Evolutionary conservation across 2,329 filamentous ascomycete species (phyloP).

Genomic region (Aaosphaeria pasadenensis): DNA sequence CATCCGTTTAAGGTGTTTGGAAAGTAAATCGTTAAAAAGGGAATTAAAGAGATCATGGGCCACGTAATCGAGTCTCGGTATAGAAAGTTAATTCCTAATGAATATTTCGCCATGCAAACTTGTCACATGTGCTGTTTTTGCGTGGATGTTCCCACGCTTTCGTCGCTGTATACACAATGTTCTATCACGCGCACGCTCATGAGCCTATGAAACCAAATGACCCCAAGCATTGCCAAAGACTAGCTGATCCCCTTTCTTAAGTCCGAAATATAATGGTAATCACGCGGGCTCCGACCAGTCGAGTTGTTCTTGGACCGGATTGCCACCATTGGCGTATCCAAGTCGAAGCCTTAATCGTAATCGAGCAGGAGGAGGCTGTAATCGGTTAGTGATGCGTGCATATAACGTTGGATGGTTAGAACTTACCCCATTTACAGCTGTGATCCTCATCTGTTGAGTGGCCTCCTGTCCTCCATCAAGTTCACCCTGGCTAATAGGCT

Average conservation of each 20-base stretch:
- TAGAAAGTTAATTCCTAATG: not conserved
- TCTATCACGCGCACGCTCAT: too few relatives aligned
- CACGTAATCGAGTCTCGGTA: not conserved
- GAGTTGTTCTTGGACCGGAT: slow-evolving; percentile 82
- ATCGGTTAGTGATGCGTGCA: slow-evolving; percentile 15
- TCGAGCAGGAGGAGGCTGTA: slow-evolving; percentile 64
- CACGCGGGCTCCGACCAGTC: slow-evolving; percentile 82
- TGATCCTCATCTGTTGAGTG: slow-evolving; percentile 86
- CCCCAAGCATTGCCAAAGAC: too few relatives aligned
- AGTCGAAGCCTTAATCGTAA: slow-evolving; percentile 83
- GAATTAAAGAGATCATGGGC: too few relatives aligned
- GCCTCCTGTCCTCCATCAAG: slow-evolving; percentile 76
- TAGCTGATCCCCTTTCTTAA: too few relatives aligned
- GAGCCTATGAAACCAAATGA: too few relatives aligned
- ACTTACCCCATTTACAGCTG: slow-evolving; percentile 85
- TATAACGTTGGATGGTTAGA: slow-evolving; percentile 2
- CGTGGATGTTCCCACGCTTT: too few relatives aligned
- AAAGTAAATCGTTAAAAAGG: not conserved
- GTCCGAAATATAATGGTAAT: too few relatives aligned
- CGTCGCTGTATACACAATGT: too few relatives aligned
- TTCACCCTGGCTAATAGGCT: slow-evolving; percentile 81
- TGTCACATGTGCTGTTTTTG: not conserved
- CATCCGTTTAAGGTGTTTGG: slow-evolving; percentile 54
- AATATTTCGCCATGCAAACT: not conserved
- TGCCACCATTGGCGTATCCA: slow-evolving; percentile 68